Evolutionary conservation across 2,329 filamentous ascomycete species (phyloP), one percentile per base, ranked within the genome.

Genomic region (Phyllosticta citriasiana): DNA sequence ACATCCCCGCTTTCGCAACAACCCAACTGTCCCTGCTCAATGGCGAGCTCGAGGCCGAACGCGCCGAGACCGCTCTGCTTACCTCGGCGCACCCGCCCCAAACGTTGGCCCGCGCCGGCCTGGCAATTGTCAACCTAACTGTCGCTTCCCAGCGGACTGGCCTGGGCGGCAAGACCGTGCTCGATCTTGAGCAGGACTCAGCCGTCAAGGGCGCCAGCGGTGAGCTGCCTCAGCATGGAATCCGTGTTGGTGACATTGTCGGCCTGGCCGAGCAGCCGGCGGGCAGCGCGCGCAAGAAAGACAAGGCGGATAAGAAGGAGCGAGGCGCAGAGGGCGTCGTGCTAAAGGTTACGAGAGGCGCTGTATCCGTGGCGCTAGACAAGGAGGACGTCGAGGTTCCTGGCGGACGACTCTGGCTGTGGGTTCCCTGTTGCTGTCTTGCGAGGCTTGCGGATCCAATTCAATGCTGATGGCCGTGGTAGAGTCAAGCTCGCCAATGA

Each of bases 121-220:
- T 91, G 51, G 90, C 90, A 33, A 79, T 94, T 67, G 84, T 85
- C 16, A 93, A 92, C 73, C 83, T 97, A 8, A 77, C 83, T 33
- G 78, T 96, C 35, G 79, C 82, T 10, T 87, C 88, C 19, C 88
- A 89, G 70, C 87, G 92, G 30, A 99, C 94, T 0, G 94, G 94
- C 0, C 80, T 97, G 47, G 94, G 92, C 16, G 94, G 94, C n/a
- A 89, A 91, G 65, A 91, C 89, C 0, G 88, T 99, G 1, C 78
- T 97, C 3, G 92, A 97, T 72, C 84, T 99, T 5, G 78, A 77
- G 16, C 78, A 84, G 0, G 93, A 97, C 69, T 76, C 83, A n/a
- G 88, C 91, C 0, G 82, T 87, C 1, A 80, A 82, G 3, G 73
- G 71, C 53, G 72, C 70, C 22, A 72, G 70, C 53, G 74, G 78